Percentiles rank a stretch among this genome's conserved stretches.
These are phyloP conservation scores for Beauveria caledonica DNA, from an alignment of 2,329 filamentous ascomycete genomes.

Conservation along the genomic window DNA sequence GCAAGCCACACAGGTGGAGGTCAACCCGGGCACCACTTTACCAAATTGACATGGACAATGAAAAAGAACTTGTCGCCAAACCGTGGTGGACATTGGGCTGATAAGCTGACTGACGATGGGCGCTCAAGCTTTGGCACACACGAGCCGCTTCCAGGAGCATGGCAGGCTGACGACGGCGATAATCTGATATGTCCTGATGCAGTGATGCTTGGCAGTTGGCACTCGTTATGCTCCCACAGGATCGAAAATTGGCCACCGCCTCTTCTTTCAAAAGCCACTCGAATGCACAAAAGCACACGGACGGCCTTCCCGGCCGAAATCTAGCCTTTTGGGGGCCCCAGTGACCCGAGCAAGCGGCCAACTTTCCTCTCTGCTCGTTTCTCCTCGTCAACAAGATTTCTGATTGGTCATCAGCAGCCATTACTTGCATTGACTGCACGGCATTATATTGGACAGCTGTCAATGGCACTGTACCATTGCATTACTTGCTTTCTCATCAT, in stretches of 20 bases:
- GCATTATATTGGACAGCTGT: neutral
- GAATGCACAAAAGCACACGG: neutral
- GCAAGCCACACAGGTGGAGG: conserved; percentile 1
- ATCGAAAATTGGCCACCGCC: neutral
- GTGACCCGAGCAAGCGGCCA: neutral
- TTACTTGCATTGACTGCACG: conserved; percentile 1
- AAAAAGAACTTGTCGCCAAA: neutral
- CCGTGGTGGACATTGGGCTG: neutral
- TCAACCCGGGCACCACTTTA: neutral
- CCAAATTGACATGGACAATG: neutral
- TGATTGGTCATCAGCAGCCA: neutral
- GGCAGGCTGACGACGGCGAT: neutral
- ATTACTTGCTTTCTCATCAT: neutral
- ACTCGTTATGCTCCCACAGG: neutral
- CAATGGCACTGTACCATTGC: neutral
- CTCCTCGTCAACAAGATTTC: neutral
- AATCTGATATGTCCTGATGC: no score
- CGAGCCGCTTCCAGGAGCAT: no score
- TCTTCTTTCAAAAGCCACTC: neutral
- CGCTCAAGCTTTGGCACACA: neutral
- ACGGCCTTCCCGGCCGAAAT: neutral
- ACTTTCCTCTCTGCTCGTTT: neutral
- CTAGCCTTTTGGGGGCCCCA: neutral
- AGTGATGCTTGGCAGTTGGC: neutral
- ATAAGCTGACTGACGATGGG: neutral